phyloP scores from a whole-genome alignment of 306 rosid species.

The Hylodesmum podocarpum region DNA sequence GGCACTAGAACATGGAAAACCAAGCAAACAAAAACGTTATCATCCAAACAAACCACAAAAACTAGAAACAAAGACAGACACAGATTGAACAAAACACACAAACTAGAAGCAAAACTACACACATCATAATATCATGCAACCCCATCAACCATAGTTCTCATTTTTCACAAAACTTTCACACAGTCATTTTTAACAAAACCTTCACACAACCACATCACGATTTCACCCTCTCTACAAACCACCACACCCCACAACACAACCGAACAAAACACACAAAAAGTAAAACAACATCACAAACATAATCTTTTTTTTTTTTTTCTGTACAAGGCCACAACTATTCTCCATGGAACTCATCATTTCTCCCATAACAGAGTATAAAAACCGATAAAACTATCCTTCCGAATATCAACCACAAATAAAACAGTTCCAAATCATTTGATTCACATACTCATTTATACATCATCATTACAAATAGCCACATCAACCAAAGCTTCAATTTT shows the following conservation, averaged over 20 bases:
- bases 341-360: no score
- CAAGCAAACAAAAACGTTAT: background rate
- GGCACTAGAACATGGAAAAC: slow-evolving; percentile 49
- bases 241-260: background rate
- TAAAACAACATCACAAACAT: background rate
- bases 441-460: background rate
- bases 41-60: background rate
- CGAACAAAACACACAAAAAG: background rate
- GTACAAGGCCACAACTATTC: background rate
- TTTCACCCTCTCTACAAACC: background rate
- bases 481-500: background rate
- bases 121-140: background rate
- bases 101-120: background rate
- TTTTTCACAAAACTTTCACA: background rate
- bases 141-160: background rate
- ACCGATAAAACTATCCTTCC: background rate
- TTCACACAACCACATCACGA: background rate
- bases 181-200: no score
- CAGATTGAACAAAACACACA: background rate
- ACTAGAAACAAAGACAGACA: background rate
- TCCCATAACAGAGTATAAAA: no score
- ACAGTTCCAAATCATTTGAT: background rate
- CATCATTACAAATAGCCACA: background rate
- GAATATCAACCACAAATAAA: background rate
- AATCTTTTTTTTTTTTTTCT: background rate